Evolutionary conservation across 805 yeast species (phyloP).

Genomic region (Wickerhamiella occidentalis): DNA sequence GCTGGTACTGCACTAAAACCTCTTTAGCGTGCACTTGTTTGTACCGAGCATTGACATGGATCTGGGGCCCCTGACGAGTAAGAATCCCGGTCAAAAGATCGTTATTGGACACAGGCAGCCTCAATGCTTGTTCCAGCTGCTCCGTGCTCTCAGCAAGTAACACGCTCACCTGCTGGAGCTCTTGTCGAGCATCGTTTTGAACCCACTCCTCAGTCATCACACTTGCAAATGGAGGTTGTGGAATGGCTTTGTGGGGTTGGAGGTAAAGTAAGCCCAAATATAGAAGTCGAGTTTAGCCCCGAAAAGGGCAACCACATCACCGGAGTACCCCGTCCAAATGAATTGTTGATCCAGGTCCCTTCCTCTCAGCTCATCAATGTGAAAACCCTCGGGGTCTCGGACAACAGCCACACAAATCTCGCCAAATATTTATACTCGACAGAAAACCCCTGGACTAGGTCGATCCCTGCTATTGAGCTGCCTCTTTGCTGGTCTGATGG

Average conservation of each 20-base stretch:
- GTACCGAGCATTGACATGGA: not conserved
- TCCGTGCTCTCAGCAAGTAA: constrained; percentile 3
- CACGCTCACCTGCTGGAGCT: constrained; percentile 15
- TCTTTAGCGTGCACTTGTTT: not conserved
- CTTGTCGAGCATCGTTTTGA: constrained; percentile 6
- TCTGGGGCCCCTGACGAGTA: constrained; percentile 5
- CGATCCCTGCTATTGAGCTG: not conserved
- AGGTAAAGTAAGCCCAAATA: not conserved
- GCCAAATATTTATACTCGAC: constrained; percentile 1
- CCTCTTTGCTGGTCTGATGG: constrained; percentile 35
- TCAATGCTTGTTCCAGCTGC: constrained; percentile 3
- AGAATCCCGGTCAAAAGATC: constrained; percentile 5
- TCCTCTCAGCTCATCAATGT: not conserved
- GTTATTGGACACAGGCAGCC: constrained; percentile 10
- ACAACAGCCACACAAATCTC: not conserved
- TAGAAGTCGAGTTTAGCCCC: not conserved
- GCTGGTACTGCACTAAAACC: not conserved
- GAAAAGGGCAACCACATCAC: constrained; percentile 1
- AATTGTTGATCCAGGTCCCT: constrained; percentile 6
- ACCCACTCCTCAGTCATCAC: constrained; percentile 4
- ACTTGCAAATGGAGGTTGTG: not conserved
- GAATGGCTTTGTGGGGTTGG: constrained; percentile 5
- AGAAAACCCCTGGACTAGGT: not conserved
- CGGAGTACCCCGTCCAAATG: not conserved
- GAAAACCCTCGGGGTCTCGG: not conserved